Conservation (phyloP, 2,329 filamentous ascomycete genomes). For the Cladosporium velox region DNA sequence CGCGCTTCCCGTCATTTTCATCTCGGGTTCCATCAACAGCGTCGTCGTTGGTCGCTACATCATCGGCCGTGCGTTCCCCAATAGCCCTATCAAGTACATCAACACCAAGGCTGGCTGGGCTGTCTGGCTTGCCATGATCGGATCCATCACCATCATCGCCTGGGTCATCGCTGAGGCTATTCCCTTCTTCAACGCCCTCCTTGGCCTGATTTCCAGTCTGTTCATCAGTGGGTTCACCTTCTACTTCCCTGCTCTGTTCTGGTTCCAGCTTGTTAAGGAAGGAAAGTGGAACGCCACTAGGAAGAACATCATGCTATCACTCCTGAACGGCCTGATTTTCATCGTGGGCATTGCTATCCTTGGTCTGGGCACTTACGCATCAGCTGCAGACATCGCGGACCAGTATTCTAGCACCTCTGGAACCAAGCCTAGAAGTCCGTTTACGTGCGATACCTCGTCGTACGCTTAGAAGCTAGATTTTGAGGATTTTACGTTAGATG, state of each 20-base stretch:
- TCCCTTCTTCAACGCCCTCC: constrained; percentile 68
- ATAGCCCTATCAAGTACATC: constrained; percentile 52
- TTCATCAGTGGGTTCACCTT: constrained; percentile 67
- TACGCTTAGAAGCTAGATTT: constrained; percentile 28
- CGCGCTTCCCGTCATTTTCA: constrained; percentile 71
- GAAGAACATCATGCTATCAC: constrained; percentile 48
- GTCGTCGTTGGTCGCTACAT: constrained; percentile 56
- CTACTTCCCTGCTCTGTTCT: constrained; percentile 43
- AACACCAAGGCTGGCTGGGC: constrained; percentile 48
- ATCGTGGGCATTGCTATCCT: constrained; percentile 36
- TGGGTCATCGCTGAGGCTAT: constrained; percentile 73
- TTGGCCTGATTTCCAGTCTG: constrained; percentile 65
- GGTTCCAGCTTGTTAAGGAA: constrained; percentile 49
- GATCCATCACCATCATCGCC: constrained; percentile 60
- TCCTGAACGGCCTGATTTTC: constrained; percentile 50
- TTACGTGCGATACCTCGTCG: constrained; percentile 41
- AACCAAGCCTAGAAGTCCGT: constrained; percentile 40
- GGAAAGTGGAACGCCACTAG: constrained; percentile 51
- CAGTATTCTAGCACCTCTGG: constrained; percentile 40
- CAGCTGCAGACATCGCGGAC: constrained; percentile 46
- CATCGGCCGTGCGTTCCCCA: constrained; percentile 64
- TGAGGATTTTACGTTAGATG: neutral
- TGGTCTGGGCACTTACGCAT: constrained; percentile 46
- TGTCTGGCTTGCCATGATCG: constrained; percentile 63
- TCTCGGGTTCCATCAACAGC: constrained; percentile 72